phyloP scores from a whole-genome alignment of 495 filamentous ascomycete genomes.

The Letharia columbiana region DNA sequence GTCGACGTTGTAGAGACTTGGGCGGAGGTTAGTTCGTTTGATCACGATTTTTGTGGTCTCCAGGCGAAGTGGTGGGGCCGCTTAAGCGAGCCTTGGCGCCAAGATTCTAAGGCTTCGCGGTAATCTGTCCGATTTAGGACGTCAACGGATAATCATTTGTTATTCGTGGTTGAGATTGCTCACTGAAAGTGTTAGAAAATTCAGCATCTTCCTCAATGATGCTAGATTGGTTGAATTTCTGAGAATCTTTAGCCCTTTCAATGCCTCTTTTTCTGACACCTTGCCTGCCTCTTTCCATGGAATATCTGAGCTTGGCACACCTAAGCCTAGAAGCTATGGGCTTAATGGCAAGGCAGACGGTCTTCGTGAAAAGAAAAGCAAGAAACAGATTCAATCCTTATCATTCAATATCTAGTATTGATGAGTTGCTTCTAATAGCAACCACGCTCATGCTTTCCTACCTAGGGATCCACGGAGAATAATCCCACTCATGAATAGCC shows the following conservation, averaged over 20 bases:
- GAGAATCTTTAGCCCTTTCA: too few relatives aligned
- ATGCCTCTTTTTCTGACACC: too few relatives aligned
- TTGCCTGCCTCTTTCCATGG: neutral
- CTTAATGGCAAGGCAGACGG: neutral
- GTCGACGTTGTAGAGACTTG: neutral
- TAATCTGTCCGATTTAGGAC: too few relatives aligned
- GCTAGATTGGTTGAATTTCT: too few relatives aligned
- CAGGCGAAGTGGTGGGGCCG: neutral
- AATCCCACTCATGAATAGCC: neutral
- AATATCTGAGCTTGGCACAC: neutral
- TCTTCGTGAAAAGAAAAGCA: neutral
- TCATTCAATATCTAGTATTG: too few relatives aligned
- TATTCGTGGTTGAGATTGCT: too few relatives aligned
- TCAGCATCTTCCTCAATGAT: too few relatives aligned
- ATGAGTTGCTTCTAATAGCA: neutral
- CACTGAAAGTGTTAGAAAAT: too few relatives aligned
- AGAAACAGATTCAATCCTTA: neutral
- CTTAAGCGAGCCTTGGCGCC: constrained; percentile 7
- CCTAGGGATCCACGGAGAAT: neutral
- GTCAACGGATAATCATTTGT: too few relatives aligned
- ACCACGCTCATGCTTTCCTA: neutral
- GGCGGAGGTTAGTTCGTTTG: neutral
- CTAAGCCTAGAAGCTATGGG: neutral
- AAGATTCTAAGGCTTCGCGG: neutral
- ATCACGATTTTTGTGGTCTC: neutral